A percentile compares a stretch with the other conserved stretches of the same genome.
These are phyloP conservation scores for Austroboletus olivaceoglutinosus DNA, from an alignment of 1,284 basidiomycete species.

Conservation along the genomic window DNA sequence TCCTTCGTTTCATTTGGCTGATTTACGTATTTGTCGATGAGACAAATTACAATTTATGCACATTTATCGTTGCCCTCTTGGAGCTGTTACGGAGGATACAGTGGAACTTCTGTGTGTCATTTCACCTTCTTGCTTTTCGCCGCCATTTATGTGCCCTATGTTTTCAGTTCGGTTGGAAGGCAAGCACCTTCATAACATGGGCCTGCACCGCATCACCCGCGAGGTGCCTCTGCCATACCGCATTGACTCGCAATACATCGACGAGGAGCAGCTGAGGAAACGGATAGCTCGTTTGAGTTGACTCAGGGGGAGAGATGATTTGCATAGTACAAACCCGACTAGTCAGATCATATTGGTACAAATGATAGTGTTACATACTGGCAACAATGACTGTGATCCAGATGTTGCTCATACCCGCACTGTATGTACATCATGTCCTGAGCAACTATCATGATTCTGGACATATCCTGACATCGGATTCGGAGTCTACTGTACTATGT, in stretches of 20 bases:
- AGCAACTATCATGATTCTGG: no score
- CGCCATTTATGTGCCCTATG: not conserved
- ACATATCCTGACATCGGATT: no score
- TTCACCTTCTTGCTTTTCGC: slow-evolving; percentile 22
- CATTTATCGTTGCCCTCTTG: slow-evolving; percentile 68
- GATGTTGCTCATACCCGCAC: not conserved
- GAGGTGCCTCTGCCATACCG: slow-evolving; percentile 77
- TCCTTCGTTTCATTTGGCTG: slow-evolving; percentile 81
- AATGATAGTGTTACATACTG: no score
- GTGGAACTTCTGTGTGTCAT: slow-evolving; percentile 86
- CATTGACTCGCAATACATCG: slow-evolving; percentile 37
- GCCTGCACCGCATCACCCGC: slow-evolving; percentile 74
- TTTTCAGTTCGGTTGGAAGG: slow-evolving; percentile 74
- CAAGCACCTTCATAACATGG: slow-evolving; percentile 82
- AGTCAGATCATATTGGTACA: not conserved
- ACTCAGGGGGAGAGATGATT: not conserved
- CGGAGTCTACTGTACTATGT: no score
- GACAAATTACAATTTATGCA: slow-evolving; percentile 55
- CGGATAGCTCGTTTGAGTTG: slow-evolving; percentile 22
- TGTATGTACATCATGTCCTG: not conserved
- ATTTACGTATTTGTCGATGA: slow-evolving; percentile 68
- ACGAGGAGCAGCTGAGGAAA: slow-evolving; percentile 16
- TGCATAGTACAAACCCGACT: not conserved
- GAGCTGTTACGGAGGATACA: slow-evolving; percentile 86
- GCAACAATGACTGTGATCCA: not conserved